Base-by-base conservation (phyloP, 768 basidiomycete genomes). In the Lactarius hengduanensis region DNA sequence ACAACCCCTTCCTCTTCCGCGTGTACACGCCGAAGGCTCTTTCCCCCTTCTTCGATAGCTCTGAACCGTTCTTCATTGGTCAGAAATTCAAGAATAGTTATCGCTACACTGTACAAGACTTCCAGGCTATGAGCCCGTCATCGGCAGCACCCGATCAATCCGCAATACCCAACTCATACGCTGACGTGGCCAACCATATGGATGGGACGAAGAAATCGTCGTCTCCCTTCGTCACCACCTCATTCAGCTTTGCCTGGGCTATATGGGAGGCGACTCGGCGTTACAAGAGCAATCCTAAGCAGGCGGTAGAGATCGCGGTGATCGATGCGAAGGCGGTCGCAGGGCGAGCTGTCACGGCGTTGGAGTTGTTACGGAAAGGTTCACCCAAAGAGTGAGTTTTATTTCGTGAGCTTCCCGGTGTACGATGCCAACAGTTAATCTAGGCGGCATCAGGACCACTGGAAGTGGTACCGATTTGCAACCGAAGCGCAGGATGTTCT, bases 161-260 rank as follows among this genome's bases (percentile, higher is more conserved):
- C 3, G 40, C 59, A 40, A 64, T 70, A 30, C 69, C 68, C 67
- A 64, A 68, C 61, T 82, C 83, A 1, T 91, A 89, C 73, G 77
- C 78, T 7, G 90, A 91, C 72, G 86, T 88, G 57, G 83, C 80
- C 60, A 80, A 78, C 68, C 87, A 92, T 72, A 84, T 92, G 84
- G 86, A 91, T 65, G 90, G 89, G 88, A 88, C 87, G 26, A 89
- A 86, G n/a, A 82, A 86, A 66, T 78, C 84, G 5, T 80, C 83
- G 22, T 92, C 91, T 0, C 80, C 85, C 5, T 92, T 84, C 67
- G 82, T 92, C 54, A 89, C 90, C 3, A 83, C 89, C 2, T 91
- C 90, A 6, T 91, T 92, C 74, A 91, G 88, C 77, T 89, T 92
- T 70, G 83, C 82, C 43, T 92, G 91, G 91, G 86, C 89, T 9